phyloP scores from a whole-genome alignment of 2,329 filamentous ascomycete genomes.

The Teratosphaeria epicoccoides region DNA sequence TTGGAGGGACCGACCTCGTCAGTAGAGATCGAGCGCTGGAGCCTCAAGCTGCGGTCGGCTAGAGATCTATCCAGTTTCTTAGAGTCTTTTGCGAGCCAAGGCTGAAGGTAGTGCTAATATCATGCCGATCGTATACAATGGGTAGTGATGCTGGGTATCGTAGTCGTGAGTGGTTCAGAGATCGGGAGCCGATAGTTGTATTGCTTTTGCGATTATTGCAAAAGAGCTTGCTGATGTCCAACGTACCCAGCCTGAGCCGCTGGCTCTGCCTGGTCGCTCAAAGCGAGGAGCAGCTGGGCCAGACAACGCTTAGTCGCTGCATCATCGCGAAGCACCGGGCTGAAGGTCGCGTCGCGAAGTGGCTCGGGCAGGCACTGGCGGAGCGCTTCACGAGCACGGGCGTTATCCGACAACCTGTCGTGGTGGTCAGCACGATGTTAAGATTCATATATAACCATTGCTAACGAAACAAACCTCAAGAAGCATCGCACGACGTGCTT shows the following conservation, averaged over 20 bases:
- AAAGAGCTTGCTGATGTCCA: slow-evolving; percentile 11
- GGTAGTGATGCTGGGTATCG: background rate
- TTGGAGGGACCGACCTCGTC: background rate
- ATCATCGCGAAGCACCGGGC: slow-evolving; percentile 88
- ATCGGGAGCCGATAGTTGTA: background rate
- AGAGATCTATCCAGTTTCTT: background rate
- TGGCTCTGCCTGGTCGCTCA: slow-evolving; percentile 55
- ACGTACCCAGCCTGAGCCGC: slow-evolving; percentile 14
- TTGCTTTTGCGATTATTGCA: slow-evolving; percentile 2
- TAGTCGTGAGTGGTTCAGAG: background rate
- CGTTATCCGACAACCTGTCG: slow-evolving; percentile 81
- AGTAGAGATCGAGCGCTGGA: background rate
- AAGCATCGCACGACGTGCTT: slow-evolving; percentile 99
- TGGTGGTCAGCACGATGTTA: slow-evolving; percentile 5
- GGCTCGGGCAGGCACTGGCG: slow-evolving; percentile 94
- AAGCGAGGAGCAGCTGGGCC: slow-evolving; percentile 90
- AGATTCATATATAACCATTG: slow-evolving; percentile 5
- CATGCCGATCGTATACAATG: background rate
- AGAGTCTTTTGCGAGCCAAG: background rate
- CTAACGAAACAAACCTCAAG: slow-evolving; percentile 55
- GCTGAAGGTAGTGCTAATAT: background rate
- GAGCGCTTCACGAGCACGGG: slow-evolving; percentile 84
- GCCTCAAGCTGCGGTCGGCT: background rate
- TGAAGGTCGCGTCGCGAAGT: slow-evolving; percentile 97
- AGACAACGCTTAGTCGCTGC: slow-evolving; percentile 96